Evolutionary conservation across 148 eudicot genomes (phyloP).

Genomic region (Rhododendron griersonianum): DNA sequence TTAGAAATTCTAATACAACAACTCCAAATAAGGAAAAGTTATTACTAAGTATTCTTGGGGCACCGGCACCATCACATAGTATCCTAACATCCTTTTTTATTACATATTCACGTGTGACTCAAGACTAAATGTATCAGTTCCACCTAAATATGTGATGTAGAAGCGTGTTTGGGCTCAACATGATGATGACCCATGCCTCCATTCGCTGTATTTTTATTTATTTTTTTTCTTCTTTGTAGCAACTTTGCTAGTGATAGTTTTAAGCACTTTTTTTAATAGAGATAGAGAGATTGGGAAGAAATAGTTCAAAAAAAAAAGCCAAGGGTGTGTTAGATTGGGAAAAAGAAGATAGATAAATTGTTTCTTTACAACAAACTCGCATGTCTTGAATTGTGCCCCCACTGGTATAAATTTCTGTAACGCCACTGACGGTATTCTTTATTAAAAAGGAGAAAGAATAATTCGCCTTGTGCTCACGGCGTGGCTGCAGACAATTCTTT

Average conservation of each 20-base stretch:
- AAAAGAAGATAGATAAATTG: too few species aligned
- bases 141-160: not conserved
- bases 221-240: not conserved
- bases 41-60: not conserved
- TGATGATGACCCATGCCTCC: not conserved
- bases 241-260: not conserved
- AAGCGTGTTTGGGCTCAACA: not conserved
- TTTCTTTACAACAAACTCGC: not conserved
- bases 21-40: too few species aligned
- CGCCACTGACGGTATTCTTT: too few species aligned
- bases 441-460: not conserved
- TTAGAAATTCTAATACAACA: not conserved
- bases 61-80: too few species aligned
- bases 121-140: too few species aligned
- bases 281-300: not conserved
- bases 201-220: not conserved
- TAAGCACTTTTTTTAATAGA: not conserved
- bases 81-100: too few species aligned
- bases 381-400: not conserved
- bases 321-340: not conserved
- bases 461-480: not conserved
- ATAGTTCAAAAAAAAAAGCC: not conserved
- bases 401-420: too few species aligned
- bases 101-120: not conserved
- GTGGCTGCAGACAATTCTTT: not conserved